A percentile compares a stretch with the other conserved stretches of the same genome.
phyloP scores from a whole-genome alignment of 495 filamentous ascomycete genomes.

The Neurospora sp. region DNA sequence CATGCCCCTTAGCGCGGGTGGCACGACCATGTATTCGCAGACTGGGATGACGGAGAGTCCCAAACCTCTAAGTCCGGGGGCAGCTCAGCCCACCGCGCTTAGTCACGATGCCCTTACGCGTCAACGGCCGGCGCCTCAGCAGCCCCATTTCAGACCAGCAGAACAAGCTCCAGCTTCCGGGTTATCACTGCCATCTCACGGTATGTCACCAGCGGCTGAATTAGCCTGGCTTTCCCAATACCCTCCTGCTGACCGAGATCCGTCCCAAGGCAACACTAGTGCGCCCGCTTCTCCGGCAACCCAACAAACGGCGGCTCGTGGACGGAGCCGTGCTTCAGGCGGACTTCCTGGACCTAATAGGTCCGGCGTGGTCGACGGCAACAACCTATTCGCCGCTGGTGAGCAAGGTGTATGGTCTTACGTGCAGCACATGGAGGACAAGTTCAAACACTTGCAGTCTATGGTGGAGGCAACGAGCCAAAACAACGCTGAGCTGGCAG shows the following conservation, averaged over 20 bases:
- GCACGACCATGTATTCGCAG: constrained; percentile 57
- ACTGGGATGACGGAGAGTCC: constrained; percentile 74
- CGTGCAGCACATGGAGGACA: constrained; percentile 40
- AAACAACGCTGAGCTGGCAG: constrained; percentile 19
- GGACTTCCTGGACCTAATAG: constrained; percentile 14
- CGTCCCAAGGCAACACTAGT: constrained; percentile 31
- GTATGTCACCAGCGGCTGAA: constrained; percentile 22
- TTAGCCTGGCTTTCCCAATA: constrained; percentile 30
- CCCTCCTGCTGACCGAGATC: constrained; percentile 38
- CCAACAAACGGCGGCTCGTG: constrained; percentile 16
- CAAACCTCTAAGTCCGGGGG: constrained; percentile 72
- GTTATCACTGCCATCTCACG: constrained; percentile 30
- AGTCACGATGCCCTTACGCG: constrained; percentile 47
- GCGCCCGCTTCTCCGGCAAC: constrained; percentile 10
- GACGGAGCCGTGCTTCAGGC: constrained; percentile 14
- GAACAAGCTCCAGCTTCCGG: constrained; percentile 16
- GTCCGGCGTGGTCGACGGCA: constrained; percentile 24
- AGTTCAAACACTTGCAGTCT: constrained; percentile 28
- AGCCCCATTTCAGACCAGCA: constrained; percentile 44
- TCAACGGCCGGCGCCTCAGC: constrained; percentile 56
- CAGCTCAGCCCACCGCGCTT: constrained; percentile 48
- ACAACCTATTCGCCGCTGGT: constrained; percentile 30
- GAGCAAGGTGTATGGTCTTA: constrained; percentile 40
- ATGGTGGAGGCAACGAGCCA: constrained; percentile 17
- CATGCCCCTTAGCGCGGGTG: constrained; percentile 35